These are phyloP conservation scores for Metschnikowia rubicola DNA, from an alignment of 805 yeast species.

Conservation along the genomic window DNA sequence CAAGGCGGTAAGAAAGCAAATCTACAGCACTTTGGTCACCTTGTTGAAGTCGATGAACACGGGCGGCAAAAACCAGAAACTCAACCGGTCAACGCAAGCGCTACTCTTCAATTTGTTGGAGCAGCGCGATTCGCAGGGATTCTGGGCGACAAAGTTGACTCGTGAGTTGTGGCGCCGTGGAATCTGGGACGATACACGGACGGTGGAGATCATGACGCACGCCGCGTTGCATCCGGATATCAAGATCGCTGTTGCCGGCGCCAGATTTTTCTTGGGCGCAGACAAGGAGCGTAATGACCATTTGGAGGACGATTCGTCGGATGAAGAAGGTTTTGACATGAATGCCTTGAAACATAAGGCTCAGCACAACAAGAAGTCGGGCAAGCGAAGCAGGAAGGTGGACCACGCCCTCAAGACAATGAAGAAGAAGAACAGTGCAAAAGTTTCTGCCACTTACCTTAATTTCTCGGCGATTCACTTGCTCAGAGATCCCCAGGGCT, in stretches of 20 bases:
- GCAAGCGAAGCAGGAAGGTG: conserved; percentile 76
- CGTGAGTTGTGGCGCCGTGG: conserved; percentile 97
- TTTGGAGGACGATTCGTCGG: conserved; percentile 65
- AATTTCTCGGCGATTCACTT: conserved; percentile 94
- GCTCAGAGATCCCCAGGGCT: conserved; percentile 95
- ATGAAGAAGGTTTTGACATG: conserved; percentile 72
- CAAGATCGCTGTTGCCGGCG: conserved; percentile 88
- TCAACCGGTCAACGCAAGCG: conserved; percentile 90
- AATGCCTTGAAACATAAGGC: conserved; percentile 72
- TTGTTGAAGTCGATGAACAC: conserved; percentile 79
- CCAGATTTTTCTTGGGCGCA: conserved; percentile 87
- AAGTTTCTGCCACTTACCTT: conserved; percentile 61
- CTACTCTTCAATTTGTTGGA: conserved; percentile 82
- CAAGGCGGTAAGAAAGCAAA: conserved; percentile 76
- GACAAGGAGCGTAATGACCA: conserved; percentile 90
- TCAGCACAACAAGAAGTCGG: conserved; percentile 77
- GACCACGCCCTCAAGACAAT: conserved; percentile 68
- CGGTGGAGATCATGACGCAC: conserved; percentile 96
- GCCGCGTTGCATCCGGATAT: conserved; percentile 86
- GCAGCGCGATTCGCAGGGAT: conserved; percentile 70
- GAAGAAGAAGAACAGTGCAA: conserved; percentile 53
- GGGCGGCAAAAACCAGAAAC: conserved; percentile 84
- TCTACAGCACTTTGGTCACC: conserved; percentile 74
- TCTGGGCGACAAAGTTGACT: conserved; percentile 95
- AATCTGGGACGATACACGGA: conserved; percentile 95